Evolutionary conservation across 2,329 filamentous ascomycete genomes (phyloP).

Genomic region (Penicillium capsulatum): DNA sequence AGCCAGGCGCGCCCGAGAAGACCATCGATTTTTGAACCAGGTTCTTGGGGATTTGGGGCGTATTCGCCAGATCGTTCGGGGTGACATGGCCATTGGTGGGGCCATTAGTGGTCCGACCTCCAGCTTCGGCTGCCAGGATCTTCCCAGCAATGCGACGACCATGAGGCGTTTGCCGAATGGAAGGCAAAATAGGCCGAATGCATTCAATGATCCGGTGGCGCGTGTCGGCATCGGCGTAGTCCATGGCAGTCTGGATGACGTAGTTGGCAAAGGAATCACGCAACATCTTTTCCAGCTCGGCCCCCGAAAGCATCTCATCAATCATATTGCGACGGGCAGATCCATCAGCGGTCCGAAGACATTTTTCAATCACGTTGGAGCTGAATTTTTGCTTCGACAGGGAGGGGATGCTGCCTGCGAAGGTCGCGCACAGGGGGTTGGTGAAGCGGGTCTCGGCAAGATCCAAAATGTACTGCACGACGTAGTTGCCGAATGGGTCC

Average conservation of each 20-base stretch:
- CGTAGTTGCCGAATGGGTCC: constrained; percentile 97
- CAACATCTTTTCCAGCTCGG: constrained; percentile 81
- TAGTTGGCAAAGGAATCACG: constrained; percentile 96
- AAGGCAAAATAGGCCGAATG: constrained; percentile 77
- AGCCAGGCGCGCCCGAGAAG: constrained; percentile 25
- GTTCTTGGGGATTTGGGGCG: constrained; percentile 33
- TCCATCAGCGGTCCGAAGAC: constrained; percentile 74
- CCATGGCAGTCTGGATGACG: constrained; percentile 92
- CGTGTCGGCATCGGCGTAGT: constrained; percentile 70
- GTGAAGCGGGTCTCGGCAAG: constrained; percentile 84
- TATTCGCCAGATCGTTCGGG: constrained; percentile 36
- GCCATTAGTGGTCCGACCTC: constrained; percentile 16
- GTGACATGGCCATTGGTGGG: constrained; percentile 39
- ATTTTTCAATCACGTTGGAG: constrained; percentile 98
- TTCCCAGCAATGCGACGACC: constrained; percentile 91
- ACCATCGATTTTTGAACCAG: constrained; percentile 24
- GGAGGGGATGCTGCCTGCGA: constrained; percentile 66
- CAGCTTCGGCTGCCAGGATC: constrained; percentile 58
- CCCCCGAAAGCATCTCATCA: constrained; percentile 68
- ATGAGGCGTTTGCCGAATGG: constrained; percentile 86
- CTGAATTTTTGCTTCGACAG: constrained; percentile 96
- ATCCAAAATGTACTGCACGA: constrained; percentile 97
- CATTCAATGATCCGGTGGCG: constrained; percentile 74
- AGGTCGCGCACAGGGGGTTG: constrained; percentile 77
- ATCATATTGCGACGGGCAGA: constrained; percentile 76